phyloP scores from a whole-genome alignment of 176 grass and related monocot species.

The Stipa capillata region DNA sequence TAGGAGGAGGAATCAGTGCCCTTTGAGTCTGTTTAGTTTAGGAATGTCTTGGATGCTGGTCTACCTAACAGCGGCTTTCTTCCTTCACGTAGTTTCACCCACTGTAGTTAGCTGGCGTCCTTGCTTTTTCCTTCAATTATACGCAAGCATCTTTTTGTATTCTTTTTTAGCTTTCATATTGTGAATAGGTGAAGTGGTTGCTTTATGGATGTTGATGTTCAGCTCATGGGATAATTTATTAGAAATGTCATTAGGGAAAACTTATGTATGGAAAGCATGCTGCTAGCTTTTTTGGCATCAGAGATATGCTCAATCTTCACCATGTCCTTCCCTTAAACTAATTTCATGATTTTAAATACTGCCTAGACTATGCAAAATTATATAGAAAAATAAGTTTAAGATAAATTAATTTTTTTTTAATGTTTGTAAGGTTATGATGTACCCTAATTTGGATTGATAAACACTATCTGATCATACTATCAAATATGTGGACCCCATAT shows the following conservation, averaged over 20 bases:
- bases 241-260: neutral
- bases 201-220: conserved; percentile 23
- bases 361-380: neutral
- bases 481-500: neutral
- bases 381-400: neutral
- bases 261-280: neutral
- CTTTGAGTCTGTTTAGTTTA: conserved; percentile 47
- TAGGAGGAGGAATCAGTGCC: conserved; percentile 15
- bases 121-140: conserved; percentile 17
- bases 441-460: neutral
- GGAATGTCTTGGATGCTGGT: conserved; percentile 34
- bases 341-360: neutral
- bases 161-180: too few species aligned
- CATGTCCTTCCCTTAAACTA: neutral
- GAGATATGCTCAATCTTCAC: neutral
- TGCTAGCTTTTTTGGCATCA: neutral
- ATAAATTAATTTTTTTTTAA: neutral
- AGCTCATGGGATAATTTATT: neutral
- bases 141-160: neutral
- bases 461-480: neutral
- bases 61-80: conserved; percentile 23
- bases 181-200: neutral
- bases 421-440: neutral
- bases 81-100: conserved; percentile 19
- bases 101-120: conserved; percentile 14